Conservation (phyloP, 805 yeast genomes). For the Candida maesae region DNA sequence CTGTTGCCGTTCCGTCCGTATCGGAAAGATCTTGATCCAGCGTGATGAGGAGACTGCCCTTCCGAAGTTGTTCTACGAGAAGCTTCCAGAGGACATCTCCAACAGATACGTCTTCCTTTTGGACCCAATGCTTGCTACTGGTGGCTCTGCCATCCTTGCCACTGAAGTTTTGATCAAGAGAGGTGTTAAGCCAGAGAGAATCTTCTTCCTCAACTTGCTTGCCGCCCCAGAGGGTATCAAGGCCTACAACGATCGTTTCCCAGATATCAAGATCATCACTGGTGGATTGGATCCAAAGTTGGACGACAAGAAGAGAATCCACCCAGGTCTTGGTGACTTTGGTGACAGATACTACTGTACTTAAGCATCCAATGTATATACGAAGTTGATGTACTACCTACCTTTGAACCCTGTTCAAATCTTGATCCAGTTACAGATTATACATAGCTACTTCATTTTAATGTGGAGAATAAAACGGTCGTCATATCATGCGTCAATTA, state of each 20-base stretch:
- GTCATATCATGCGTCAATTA: too few species aligned
- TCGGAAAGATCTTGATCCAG: conserved; percentile 95
- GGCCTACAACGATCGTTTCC: conserved; percentile 73
- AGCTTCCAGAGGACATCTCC: conserved; percentile 87
- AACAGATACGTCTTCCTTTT: conserved; percentile 85
- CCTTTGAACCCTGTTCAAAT: too few species aligned
- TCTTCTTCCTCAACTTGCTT: conserved; percentile 83
- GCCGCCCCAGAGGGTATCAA: conserved; percentile 94
- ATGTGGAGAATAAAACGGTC: too few species aligned
- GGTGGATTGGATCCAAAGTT: conserved; percentile 89
- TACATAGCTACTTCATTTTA: too few species aligned
- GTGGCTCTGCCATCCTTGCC: conserved; percentile 98
- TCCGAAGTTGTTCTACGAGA: conserved; percentile 90
- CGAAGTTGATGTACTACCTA: too few species aligned
- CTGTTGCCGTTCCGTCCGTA: conserved; percentile 93
- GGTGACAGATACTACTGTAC: conserved; percentile 97
- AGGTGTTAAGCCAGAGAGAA: conserved; percentile 86
- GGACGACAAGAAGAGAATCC: conserved; percentile 79
- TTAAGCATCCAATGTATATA: conserved; percentile 29
- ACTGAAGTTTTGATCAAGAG: conserved; percentile 81
- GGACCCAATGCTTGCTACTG: conserved; percentile 98
- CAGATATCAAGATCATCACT: conserved; percentile 82
- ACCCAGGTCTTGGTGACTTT: conserved; percentile 96
- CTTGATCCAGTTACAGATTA: too few species aligned
- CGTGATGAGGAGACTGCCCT: conserved; percentile 96